A percentile compares a stretch with the other conserved stretches of the same genome.
Conservation (phyloP, 164 flowering plant genomes). For the Vitis rupestris region DNA sequence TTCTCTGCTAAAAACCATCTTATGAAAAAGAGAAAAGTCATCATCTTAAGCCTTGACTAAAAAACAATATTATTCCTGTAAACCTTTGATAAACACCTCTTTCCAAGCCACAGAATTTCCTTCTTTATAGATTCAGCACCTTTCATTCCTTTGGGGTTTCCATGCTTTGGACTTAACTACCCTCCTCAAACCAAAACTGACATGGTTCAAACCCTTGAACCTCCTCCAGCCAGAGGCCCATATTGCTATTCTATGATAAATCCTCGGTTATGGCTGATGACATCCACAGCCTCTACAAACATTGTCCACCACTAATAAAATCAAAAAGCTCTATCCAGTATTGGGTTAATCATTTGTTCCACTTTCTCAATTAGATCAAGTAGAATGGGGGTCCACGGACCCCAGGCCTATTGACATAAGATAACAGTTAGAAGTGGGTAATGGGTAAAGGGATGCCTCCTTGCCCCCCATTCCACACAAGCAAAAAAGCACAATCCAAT, state of each 20-base stretch:
- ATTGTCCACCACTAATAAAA: conserved; percentile 11
- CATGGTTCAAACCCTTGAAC: background rate
- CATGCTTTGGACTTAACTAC: no score
- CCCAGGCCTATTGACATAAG: background rate
- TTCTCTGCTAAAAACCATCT: no score
- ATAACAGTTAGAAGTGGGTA: background rate
- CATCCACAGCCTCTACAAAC: background rate
- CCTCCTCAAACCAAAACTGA: no score
- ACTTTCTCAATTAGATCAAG: conserved; percentile 1
- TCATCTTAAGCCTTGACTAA: no score
- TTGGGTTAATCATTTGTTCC: conserved; percentile 4
- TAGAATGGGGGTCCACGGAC: conserved; percentile 6
- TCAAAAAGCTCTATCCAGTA: conserved; percentile 5
- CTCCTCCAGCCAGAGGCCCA: no score
- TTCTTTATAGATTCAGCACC: no score
- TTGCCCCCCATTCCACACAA: conserved; percentile 25
- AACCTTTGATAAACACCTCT: no score
- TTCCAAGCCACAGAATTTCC: no score
- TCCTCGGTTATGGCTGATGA: no score
- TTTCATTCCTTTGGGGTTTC: no score
- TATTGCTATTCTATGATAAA: background rate
- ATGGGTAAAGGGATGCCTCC: conserved; percentile 3
- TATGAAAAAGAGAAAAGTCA: no score
- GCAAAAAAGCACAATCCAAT: conserved; percentile 12
- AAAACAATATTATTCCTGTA: no score